Base-by-base conservation (phyloP, 1,139 yeast species). In the Trichomonascaceae sp. region DNA sequence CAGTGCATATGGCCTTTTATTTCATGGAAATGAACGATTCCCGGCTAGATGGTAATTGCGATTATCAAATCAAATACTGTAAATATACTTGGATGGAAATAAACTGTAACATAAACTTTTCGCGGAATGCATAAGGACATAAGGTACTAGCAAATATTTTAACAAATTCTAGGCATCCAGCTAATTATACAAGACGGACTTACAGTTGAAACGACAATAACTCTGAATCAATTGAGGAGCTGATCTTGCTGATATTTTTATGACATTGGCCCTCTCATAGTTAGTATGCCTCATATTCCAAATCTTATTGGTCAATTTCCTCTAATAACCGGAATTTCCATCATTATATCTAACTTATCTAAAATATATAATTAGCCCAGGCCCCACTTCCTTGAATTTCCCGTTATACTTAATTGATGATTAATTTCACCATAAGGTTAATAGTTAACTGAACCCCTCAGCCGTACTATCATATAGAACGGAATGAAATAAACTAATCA, bases 1-100 rank as follows among this genome's bases (percentile, higher is more conserved):
- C 58, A 86, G 95, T 67, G 85, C 90, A 3, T 79, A 84, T 63
- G 96, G 96, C 13, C 71, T 93, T 58, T 95, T 96, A 53, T 88
- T 93, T 75, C 65, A 70, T 61, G 85, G 84, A 38, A 64, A 71
- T 50, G 84, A 80, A 63, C 76, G 74, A 60, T 64, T 63, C 61
- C 70, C 70, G 15, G 57, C 64, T 15, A 58, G 67, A 55, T 63
- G 66, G 64, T 67, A 63, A 60, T 53, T 32, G 47, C 9, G 12
- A 27, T 22, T 22, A 12, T 10, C 10, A 27, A 27, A 27, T 27
- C 12, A 27, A 7, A 3, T 22, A 22, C 6, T 27, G 32, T 27
- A 27, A 27, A 27, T 27, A 27, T 27, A 12, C 6, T 27, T 27
- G 32, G 32, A 27, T 27, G 32, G 9, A 7, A 27, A 27, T 27